Evolutionary conservation across 495 filamentous ascomycete genomes (phyloP), one percentile per base, ranked within the genome.

Genomic region (Talaromyces liani): DNA sequence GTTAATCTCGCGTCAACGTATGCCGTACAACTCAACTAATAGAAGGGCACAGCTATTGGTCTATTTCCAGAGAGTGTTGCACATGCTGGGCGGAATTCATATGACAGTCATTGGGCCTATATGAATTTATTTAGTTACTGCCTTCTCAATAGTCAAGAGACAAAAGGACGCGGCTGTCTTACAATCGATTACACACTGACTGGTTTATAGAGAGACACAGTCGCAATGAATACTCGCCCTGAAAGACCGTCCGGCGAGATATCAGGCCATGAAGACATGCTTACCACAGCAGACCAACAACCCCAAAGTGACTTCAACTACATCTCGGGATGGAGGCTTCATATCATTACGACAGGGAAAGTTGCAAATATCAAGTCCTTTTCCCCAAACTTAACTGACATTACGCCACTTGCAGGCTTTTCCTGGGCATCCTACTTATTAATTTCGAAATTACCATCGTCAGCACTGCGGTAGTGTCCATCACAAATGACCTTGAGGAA

Each of bases 401-500:
- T 27, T 18, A 34, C 25, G 16, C 14, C 29, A 87, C 82, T 9
- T 71, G 86, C 49, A 75, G 80, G 14, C 55, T 82, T 9, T 49
- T 49, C 45, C 9, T 49, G 8, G 4, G 75, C 78, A 45, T 76
- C 87, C 6, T 79, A 87, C 58, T 78, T 87, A 20, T 79, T 81
- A 9, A 82, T 77, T 18, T 87, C 3, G 86, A 88, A 65, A 78
- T 65, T 25, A 83, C 80, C 3, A 87, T 88, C 58, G 82, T 88
- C n/a, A 83, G 80, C 27, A 88, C 85, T 0, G 78, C 85, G 0
- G 70, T 87, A 6, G 76, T 86, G 16, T 79, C 79, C 16, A 83
- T 87, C 36, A 81, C 77, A 0, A 70, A 79, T 57, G 79, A 82
- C 22, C 73, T 86, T 8, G 66, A 73, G 0, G 73, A 80, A 47